phyloP scores from a whole-genome alignment of 2,329 filamentous ascomycete species.

The Diaporthe capsici region DNA sequence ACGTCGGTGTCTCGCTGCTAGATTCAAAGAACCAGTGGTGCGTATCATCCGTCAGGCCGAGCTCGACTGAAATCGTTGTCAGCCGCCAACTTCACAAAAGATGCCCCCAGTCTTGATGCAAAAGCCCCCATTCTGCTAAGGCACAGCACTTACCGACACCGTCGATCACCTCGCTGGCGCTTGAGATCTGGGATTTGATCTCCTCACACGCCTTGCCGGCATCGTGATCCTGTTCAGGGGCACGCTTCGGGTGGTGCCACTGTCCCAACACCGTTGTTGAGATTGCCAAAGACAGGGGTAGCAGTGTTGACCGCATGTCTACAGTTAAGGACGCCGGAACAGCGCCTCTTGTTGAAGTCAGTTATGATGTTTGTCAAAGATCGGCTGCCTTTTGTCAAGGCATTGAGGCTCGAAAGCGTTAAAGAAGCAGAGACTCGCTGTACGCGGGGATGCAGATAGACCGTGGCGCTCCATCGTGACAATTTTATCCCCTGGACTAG shows the following conservation, averaged over 20 bases:
- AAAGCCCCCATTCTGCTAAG: conserved; percentile 46
- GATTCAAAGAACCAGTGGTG: conserved; percentile 49
- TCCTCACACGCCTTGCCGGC: conserved; percentile 1
- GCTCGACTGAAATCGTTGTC: not conserved
- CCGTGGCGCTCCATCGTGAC: not conserved
- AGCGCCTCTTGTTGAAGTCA: not conserved
- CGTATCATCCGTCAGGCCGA: conserved; percentile 30
- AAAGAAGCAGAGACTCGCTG: not conserved
- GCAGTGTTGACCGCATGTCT: not conserved
- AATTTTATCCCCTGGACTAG: not conserved
- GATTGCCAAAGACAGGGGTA: not conserved
- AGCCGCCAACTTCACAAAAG: not conserved
- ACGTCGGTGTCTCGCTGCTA: conserved; percentile 46
- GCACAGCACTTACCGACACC: not conserved
- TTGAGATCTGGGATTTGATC: conserved; percentile 15
- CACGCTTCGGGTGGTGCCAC: not conserved
- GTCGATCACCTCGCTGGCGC: conserved; percentile 3
- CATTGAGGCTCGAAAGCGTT: not conserved
- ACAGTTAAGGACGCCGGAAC: not conserved
- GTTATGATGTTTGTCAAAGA: not conserved
- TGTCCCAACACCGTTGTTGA: not conserved
- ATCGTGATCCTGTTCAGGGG: not conserved
- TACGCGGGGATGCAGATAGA: not conserved
- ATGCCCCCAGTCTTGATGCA: not conserved
- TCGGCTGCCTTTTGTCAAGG: not conserved